These are phyloP conservation scores for Thielaviopsis populi DNA, from an alignment of 2,329 filamentous ascomycete genomes.

Conservation along the genomic window DNA sequence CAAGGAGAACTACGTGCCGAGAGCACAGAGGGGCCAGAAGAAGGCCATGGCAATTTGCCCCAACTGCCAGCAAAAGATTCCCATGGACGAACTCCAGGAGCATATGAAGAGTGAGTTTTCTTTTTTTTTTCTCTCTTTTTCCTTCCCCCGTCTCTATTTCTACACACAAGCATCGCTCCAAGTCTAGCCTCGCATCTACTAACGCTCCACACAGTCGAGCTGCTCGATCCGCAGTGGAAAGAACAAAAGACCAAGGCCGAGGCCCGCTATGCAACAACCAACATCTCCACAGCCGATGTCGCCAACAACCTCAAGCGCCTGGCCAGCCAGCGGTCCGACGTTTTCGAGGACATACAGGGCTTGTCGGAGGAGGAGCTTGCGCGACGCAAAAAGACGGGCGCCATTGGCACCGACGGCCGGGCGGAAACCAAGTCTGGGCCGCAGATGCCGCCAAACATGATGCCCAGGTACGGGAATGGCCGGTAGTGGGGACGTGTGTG, in stretches of 20 bases:
- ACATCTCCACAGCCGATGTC: conserved; percentile 71
- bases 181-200: conserved; percentile 20
- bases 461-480: background rate
- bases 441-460: conserved; percentile 12
- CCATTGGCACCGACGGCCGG: conserved; percentile 18
- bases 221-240: conserved; percentile 88
- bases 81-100: conserved; percentile 71
- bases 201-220: conserved; percentile 50
- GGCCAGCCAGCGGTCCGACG: conserved; percentile 71
- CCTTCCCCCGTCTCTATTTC: background rate
- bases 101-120: conserved; percentile 67
- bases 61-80: conserved; percentile 84
- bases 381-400: conserved; percentile 60
- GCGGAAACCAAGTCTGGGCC: conserved; percentile 9
- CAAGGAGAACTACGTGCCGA: conserved; percentile 80
- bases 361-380: conserved; percentile 59
- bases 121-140: no score
- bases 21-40: conserved; percentile 57
- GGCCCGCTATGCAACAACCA: conserved; percentile 69
- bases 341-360: conserved; percentile 64
- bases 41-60: conserved; percentile 67
- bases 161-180: background rate
- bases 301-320: conserved; percentile 93
- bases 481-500: background rate
- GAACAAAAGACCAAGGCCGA: conserved; percentile 87